Evolutionary conservation across 2,329 filamentous ascomycete genomes (phyloP), one percentile per base, ranked within the genome.

Genomic region (Paraphaeosphaeria minitans): DNA sequence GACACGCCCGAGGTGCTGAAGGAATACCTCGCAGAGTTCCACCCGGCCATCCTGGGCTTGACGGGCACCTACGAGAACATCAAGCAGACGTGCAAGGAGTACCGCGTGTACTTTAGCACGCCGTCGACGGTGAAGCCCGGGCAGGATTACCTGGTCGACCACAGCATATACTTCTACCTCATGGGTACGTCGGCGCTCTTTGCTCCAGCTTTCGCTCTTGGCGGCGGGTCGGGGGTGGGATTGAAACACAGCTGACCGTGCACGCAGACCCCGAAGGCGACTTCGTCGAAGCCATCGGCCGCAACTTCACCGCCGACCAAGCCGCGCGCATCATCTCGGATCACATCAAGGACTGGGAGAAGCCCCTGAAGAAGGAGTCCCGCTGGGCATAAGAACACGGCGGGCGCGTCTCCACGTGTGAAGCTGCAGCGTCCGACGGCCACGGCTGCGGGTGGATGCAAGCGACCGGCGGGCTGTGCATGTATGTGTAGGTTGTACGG

Each of bases 131-230:
- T 98, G 57, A 90, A 93, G 82, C 90, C 93, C 0, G 95, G 94
- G 1, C 91, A 97, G 82, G 95, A 99, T 78, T 99, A 99, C 76
- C 79, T 99, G 69, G 95, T 99, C 13, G 95, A 99, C 77, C 95
- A 99, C 81, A 97, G 93, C 78, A 99, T 99, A 68, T 99, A 99
- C 83, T 99, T 99, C 73, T 99, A 99, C 78, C 81, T 99, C 67
- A 99, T 99, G 95, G 86, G 85, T 88, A 75, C 77, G 84, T 80
- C 31, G 4, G 22, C 22, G 21, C 16, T 13, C 14, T 43, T 43
- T 14, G 2, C 10, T 24, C 16, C 4, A 10, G 24, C 21, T 14
- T 22, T 14, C 16, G 14, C 14, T 27, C 13, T 27, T 4, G 41
- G n/a, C 6, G 19, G 47, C 24, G 47, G 31, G n/a, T 50, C 2